Evolutionary conservation across 2,329 filamentous ascomycete genomes (phyloP), one percentile per base, ranked within the genome.

Genomic region (Diaporthe helianthi): DNA sequence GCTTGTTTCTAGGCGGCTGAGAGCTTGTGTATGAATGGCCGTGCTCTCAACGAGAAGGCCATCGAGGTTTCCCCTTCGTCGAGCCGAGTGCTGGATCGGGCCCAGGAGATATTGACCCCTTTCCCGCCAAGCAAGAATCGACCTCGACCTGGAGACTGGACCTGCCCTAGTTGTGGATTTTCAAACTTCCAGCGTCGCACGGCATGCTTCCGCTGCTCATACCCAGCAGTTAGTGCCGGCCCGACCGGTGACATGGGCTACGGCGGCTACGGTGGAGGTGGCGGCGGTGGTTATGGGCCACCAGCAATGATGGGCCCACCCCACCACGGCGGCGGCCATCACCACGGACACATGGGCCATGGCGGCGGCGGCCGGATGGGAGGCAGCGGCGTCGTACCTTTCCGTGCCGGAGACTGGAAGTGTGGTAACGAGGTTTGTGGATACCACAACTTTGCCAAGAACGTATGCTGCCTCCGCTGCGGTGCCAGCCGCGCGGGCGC

Each of bases 371-470:
- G 92, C 71, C 90, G 93, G 74, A 93, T 93, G 85, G 91, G 92
- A 72, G 92, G 93, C 72, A 92, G 92, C 74, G 92, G 92, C 67
- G 92, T 94, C 58, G 96, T 99, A 52, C 96, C 96, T 19, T 99
- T 99, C 91, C 92, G 96, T 77, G 96, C 96, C 67, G 96, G 96
- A 77, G 96, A 99, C 78, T 99, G 96, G 96, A 98, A 98, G 82
- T 99, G 96, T 78, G 96, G 96, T 68, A 96, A 96, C 73, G 96
- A 99, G 78, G 94, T 94, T 46, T 99, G 96, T 79, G 93, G 93
- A 69, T 99, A 99, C 81, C 96, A 99, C 85, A 99, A 99, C 84
- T 99, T 99, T 79, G 96, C 96, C 72, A 99, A 99, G 88, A 99
- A 99, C 76, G 95, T 98, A 69, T 97, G 93, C 82, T 99, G 96